Evolutionary conservation across 2,329 filamentous ascomycete genomes (phyloP), one percentile per base, ranked within the genome.

Genomic region (Achaetomium macrosporum): DNA sequence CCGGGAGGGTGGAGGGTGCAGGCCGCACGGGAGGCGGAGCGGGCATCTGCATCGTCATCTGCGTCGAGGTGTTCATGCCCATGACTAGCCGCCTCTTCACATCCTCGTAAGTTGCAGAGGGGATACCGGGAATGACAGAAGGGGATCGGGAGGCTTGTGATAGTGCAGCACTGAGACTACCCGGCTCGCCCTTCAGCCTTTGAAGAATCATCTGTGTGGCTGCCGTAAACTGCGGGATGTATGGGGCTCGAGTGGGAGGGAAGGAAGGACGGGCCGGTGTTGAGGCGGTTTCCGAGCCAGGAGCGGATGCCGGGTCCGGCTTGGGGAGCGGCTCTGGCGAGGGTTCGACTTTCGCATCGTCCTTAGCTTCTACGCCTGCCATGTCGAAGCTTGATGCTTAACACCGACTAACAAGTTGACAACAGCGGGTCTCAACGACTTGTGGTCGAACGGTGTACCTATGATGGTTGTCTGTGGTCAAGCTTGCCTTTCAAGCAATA

Each of bases 191-290:
- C 33, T 65, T 68, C 20, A 73, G 68, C 2, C 69, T 61, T 44
- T 70, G 66, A 3, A 73, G 61, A 9, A 73, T 73, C 69, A 73
- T 66, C 56, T 72, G 67, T 0, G 71, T 73, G 1, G 69, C 64
- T 9, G 69, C 66, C 0, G 67, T 61, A 45, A 66, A 66, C 50
- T 66, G 64, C 3, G 62, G 63, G 12, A 63, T 53, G 50, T 66
- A 66, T 15, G 49, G 55, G 2, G 59, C 57, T 17, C 56, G 57
- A 16, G 55, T 42, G 15, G 56, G 16, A 12, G 56, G 46, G 33
- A 49, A 40, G 6, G 44, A 43, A 15, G 53, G 7, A 17, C 16
- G 12, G 1, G 55, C 36, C 5, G 53, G 8, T 5, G 50, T 15
- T 5, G 43, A 10, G 30, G 50, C 10, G 17, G 31, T 39, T 13